Percentiles rank a stretch among this genome's conserved stretches.
phyloP scores from a whole-genome alignment of 139 green algal species.

The Penium margaritaceum region DNA sequence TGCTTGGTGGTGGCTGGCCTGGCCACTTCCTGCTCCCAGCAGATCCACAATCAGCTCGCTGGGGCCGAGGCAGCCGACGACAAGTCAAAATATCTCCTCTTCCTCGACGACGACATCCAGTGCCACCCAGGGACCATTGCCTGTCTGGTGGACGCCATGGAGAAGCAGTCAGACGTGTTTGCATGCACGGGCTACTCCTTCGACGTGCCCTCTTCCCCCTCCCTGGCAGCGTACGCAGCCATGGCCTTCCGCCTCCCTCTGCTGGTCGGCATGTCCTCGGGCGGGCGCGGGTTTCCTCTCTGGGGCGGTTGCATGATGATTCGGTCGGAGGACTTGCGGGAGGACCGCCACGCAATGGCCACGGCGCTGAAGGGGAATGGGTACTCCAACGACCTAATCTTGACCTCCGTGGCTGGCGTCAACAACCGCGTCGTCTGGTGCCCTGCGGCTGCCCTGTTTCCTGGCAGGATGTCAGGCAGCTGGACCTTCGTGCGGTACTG shows the following conservation, averaged over 20 bases:
- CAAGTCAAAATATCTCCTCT: constrained; percentile 65
- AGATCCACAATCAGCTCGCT: constrained; percentile 45
- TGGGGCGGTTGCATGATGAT: constrained; percentile 87
- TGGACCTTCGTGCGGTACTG: constrained; percentile 55
- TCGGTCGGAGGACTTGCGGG: constrained; percentile 49
- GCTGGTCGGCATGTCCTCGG: constrained; percentile 30
- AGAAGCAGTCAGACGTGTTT: constrained; percentile 58
- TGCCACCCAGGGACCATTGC: constrained; percentile 63
- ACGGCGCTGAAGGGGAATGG: constrained; percentile 62
- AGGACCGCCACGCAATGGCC: constrained; percentile 55
- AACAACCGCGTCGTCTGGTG: constrained; percentile 26
- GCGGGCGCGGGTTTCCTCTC: constrained; percentile 58
- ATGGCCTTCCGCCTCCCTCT: constrained; percentile 41
- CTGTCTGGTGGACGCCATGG: constrained; percentile 60
- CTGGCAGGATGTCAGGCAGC: constrained; percentile 19
- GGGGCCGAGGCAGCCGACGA: neutral
- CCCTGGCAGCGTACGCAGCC: constrained; percentile 10
- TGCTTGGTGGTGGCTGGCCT: constrained; percentile 29
- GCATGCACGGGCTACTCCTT: constrained; percentile 83
- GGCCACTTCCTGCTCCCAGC: constrained; percentile 25
- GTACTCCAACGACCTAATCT: constrained; percentile 84
- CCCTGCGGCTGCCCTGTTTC: constrained; percentile 6
- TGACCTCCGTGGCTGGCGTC: constrained; percentile 60
- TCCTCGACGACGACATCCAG: constrained; percentile 84
- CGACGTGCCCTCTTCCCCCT: constrained; percentile 55